These are phyloP conservation scores for Oryza rufipogon DNA, from an alignment of 176 grass and related monocot species.

Conservation along the genomic window DNA sequence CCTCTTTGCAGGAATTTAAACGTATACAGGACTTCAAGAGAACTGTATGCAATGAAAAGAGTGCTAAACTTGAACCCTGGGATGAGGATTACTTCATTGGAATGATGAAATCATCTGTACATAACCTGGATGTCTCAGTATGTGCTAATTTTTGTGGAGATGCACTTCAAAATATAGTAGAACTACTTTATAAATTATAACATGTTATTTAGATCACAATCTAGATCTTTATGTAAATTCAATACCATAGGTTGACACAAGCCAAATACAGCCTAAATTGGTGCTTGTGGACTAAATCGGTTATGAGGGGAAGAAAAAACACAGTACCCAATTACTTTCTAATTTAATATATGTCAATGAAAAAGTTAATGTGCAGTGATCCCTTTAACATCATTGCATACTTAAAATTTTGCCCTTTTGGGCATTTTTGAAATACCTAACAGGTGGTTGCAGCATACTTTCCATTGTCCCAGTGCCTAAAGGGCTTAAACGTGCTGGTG, in stretches of 20 bases:
- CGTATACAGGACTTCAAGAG: conserved; percentile 78
- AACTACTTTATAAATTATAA: conserved; percentile 16
- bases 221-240: conserved; percentile 16
- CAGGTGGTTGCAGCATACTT: conserved; percentile 86
- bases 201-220: conserved; percentile 1
- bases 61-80: conserved; percentile 80
- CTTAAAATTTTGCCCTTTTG: not conserved
- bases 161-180: conserved; percentile 28
- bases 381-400: not conserved
- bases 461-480: conserved; percentile 69
- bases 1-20: conserved; percentile 67
- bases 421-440: conserved; percentile 23
- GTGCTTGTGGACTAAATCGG: not conserved
- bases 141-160: conserved; percentile 25
- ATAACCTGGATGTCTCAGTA: conserved; percentile 69
- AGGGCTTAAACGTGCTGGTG: conserved; percentile 86
- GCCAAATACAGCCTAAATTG: not conserved
- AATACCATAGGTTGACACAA: conserved; percentile 18
- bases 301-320: conserved; percentile 7
- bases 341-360: not conserved
- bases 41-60: conserved; percentile 57
- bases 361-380: not conserved
- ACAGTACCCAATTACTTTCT: not conserved
- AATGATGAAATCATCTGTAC: conserved; percentile 83
- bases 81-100: conserved; percentile 85